These are phyloP conservation scores for Nakaseomyces bracarensis DNA, from an alignment of 1,139 yeast genomes.

Conservation along the genomic window DNA sequence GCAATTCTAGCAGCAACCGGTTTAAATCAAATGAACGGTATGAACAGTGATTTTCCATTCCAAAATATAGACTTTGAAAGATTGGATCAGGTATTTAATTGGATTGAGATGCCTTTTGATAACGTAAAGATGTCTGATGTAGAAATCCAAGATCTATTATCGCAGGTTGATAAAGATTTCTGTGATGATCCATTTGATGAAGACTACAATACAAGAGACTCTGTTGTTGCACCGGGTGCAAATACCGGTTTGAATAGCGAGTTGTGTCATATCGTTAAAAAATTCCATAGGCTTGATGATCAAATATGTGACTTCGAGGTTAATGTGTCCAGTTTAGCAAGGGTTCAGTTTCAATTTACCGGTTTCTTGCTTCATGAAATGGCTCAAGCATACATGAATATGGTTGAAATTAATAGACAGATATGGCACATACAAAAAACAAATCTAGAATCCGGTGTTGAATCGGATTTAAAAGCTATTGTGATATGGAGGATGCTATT, in stretches of 20 bases:
- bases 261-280: constrained; percentile 28
- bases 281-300: constrained; percentile 28
- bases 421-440: constrained; percentile 25
- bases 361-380: constrained; percentile 31
- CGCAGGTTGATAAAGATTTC: constrained; percentile 25
- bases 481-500: constrained; percentile 28
- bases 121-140: constrained; percentile 16
- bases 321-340: constrained; percentile 31
- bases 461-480: constrained; percentile 23
- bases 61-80: constrained; percentile 30
- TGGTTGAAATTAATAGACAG: constrained; percentile 30
- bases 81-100: constrained; percentile 26
- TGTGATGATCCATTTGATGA: constrained; percentile 30
- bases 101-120: constrained; percentile 18
- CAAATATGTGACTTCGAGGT: constrained; percentile 32
- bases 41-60: constrained; percentile 26
- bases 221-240: constrained; percentile 29
- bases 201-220: constrained; percentile 25
- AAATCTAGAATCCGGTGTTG: constrained; percentile 17
- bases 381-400: constrained; percentile 29
- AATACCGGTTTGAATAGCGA: constrained; percentile 26
- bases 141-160: constrained; percentile 20
- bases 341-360: constrained; percentile 32
- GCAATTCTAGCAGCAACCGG: constrained; percentile 32
- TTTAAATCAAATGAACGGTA: constrained; percentile 27